These are phyloP conservation scores for Exophiala phaeomuriformis DNA, from an alignment of 2,329 filamentous ascomycete genomes.

Conservation along the genomic window DNA sequence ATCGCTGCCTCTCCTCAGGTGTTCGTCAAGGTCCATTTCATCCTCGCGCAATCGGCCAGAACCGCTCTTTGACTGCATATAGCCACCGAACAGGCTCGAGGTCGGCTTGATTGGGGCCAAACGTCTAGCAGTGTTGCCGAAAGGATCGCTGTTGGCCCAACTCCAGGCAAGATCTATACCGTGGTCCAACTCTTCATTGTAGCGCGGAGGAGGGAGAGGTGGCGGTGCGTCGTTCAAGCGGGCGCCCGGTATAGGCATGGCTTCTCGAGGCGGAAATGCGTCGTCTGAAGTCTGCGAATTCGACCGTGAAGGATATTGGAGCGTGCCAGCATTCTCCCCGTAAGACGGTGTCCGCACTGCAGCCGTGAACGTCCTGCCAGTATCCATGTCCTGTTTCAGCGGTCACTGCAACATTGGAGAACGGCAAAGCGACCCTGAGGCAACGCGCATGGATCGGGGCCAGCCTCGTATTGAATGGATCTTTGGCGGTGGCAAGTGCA, in stretches of 20 bases:
- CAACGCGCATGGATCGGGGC: constrained; percentile 1
- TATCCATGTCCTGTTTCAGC: constrained; percentile 20
- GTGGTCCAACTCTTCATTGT: constrained; percentile 49
- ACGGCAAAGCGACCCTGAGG: constrained; percentile 4
- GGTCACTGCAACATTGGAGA: constrained; percentile 21
- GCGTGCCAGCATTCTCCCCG: constrained; percentile 11
- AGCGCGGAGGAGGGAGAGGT: constrained; percentile 56
- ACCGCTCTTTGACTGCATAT: constrained; percentile 30
- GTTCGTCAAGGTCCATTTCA: constrained; percentile 35
- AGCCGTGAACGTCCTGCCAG: constrained; percentile 13
- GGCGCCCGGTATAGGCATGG: constrained; percentile 58
- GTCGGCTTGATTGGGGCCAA: constrained; percentile 42
- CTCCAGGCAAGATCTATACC: constrained; percentile 58
- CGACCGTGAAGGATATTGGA: constrained; percentile 31
- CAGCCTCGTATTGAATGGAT: background rate
- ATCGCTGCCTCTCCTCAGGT: constrained; percentile 31
- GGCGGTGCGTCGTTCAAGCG: constrained; percentile 48
- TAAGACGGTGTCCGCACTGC: constrained; percentile 15
- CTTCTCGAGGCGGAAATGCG: constrained; percentile 39
- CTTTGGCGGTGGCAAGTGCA: constrained; percentile 14
- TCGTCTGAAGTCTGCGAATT: constrained; percentile 37
- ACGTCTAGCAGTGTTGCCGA: constrained; percentile 29
- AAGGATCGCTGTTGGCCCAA: constrained; percentile 52
- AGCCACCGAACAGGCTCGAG: constrained; percentile 46
- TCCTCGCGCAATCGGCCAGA: constrained; percentile 28